phyloP scores from a whole-genome alignment of 495 filamentous ascomycete genomes.

The Tuber melanosporum region DNA sequence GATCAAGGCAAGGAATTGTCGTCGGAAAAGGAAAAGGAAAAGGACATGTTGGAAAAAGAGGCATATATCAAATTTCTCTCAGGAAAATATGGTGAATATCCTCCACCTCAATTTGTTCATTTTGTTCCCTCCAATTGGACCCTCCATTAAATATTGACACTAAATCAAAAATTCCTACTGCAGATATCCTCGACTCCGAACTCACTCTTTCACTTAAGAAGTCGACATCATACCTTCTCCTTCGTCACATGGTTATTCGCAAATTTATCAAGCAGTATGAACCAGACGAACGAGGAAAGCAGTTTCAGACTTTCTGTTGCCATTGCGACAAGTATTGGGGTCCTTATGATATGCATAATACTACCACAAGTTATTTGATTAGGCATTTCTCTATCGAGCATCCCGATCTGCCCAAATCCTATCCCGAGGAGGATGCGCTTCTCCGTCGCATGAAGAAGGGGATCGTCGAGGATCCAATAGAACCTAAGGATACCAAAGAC shows the following conservation, averaged over 20 bases:
- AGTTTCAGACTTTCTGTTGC: not conserved
- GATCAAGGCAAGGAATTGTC: not conserved
- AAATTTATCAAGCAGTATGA: not conserved
- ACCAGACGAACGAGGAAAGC: not conserved
- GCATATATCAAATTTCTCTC: not conserved
- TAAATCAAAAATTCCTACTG: not conserved
- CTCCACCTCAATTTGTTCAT: not conserved
- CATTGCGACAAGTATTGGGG: constrained; percentile 3
- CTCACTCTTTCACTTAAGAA: constrained; percentile 1
- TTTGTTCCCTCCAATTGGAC: not conserved
- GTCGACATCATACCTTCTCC: not conserved
- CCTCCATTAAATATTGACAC: not conserved
- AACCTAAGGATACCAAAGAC: not conserved
- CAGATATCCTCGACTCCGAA: not conserved
- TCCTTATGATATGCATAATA: constrained; percentile 1
- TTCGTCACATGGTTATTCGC: not conserved
- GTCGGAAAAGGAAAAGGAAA: not conserved
- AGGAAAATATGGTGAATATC: not conserved
- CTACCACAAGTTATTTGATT: not conserved
- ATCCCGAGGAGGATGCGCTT: not conserved
- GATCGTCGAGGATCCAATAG: not conserved
- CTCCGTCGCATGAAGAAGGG: not conserved
- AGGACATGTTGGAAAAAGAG: not conserved
- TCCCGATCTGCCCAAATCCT: not conserved
- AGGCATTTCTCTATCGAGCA: not conserved